Conservation (phyloP, 331 rosid genomes). For the Malus hybrid region DNA sequence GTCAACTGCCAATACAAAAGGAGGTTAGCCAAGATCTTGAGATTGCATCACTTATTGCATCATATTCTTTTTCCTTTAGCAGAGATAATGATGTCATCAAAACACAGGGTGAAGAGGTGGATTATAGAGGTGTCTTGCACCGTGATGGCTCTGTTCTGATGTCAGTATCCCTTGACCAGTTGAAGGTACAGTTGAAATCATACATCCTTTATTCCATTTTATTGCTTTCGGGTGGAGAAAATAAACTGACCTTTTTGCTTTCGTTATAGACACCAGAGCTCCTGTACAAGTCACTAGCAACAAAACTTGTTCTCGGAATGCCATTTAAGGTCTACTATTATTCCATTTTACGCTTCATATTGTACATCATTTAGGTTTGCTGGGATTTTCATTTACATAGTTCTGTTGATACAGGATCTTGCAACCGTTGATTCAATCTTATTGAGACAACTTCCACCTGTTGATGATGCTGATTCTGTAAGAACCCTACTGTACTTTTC, state of each 20-base stretch:
- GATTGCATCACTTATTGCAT: not conserved
- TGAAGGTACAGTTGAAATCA: conserved; percentile 48
- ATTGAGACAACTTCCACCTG: conserved; percentile 82
- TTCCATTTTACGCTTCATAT: not conserved
- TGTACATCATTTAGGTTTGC: not conserved
- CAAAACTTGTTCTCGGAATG: conserved; percentile 92
- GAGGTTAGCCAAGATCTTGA: conserved; percentile 46
- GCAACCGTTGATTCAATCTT: conserved; percentile 95
- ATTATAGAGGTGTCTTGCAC: conserved; percentile 88
- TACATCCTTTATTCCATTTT: conserved; percentile 2
- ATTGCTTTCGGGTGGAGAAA: not conserved
- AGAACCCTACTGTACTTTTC: conserved; percentile 28
- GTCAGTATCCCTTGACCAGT: conserved; percentile 80
- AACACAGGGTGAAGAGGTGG: conserved; percentile 89
- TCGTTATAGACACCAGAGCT: conserved; percentile 65
- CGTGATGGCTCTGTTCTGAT: conserved; percentile 98
- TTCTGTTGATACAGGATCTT: conserved; percentile 61
- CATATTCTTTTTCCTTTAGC: not conserved
- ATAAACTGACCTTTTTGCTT: not conserved
- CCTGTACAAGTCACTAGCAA: conserved; percentile 83
- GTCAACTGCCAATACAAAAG: conserved; percentile 85
- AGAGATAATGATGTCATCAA: conserved; percentile 11
- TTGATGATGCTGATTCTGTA: conserved; percentile 66
- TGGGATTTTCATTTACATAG: conserved; percentile 19
- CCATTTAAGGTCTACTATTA: conserved; percentile 78